These are phyloP conservation scores for Kuraishia capsulata DNA, from an alignment of 805 yeast genomes.

Conservation along the genomic window DNA sequence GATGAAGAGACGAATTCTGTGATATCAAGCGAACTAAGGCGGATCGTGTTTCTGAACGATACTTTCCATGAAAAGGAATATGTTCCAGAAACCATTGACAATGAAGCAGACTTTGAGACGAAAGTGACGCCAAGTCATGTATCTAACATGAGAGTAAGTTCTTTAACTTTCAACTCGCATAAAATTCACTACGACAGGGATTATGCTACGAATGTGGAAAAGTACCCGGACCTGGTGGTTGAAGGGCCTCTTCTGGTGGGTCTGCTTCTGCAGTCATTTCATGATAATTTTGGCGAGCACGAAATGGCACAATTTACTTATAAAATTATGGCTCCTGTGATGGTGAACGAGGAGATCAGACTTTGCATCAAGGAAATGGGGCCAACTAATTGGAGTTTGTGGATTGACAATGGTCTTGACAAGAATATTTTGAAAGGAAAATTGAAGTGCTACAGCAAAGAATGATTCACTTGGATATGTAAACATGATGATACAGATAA, in stretches of 20 bases:
- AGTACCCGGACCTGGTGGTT: constrained; percentile 50
- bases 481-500: too few relatives aligned
- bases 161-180: constrained; percentile 77
- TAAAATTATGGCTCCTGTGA: constrained; percentile 40
- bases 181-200: constrained; percentile 63
- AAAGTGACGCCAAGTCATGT: constrained; percentile 27
- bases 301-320: constrained; percentile 30
- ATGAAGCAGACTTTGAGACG: constrained; percentile 15
- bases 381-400: constrained; percentile 11
- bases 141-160: constrained; percentile 55
- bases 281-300: constrained; percentile 7
- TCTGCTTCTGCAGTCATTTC: constrained; percentile 45
- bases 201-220: constrained; percentile 47
- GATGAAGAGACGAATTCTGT: background rate
- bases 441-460: background rate
- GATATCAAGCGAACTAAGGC: background rate
- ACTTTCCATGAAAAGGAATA: constrained; percentile 4
- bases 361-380: constrained; percentile 11
- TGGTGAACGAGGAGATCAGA: constrained; percentile 27
- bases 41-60: background rate
- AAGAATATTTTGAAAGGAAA: constrained; percentile 14
- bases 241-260: constrained; percentile 80
- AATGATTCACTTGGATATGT: background rate
- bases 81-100: background rate
- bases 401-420: constrained; percentile 15